Base-by-base conservation (phyloP, 2,329 filamentous ascomycete species). In the Pseudogymnoascus sp. region DNA sequence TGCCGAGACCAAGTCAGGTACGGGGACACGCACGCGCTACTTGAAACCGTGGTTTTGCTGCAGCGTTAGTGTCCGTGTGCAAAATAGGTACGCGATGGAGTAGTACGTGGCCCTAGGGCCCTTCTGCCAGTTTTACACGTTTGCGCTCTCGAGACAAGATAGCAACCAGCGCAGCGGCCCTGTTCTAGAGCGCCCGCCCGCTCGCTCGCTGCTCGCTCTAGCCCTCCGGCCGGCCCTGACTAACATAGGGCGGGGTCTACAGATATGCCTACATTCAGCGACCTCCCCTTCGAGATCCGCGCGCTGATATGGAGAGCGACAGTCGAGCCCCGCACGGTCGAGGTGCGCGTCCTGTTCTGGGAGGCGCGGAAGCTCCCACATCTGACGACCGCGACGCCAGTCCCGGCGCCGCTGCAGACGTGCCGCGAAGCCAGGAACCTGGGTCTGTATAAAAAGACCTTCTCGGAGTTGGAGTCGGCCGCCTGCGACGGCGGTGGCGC, bases 401-500 rank as follows among this genome's bases (percentile, higher is more conserved):
- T 66, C 17, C 67, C 67, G 2, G 65, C 67, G 19, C 64, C 53
- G 31, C 33, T 68, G 9, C 67, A 68, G 19, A 64, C 65, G 50
- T 68, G 67, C 59, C 66, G 42, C 26, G 67, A 68, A 64, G 63
- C 66, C 50, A 66, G 66, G 17, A 50, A 47, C 61, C 42, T 50
- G 26, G 64, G 66, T 6, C 59, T 68, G 2, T 68, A 68, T 63
- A 50, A 66, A 36, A 60, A 50, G n/a, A 44, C 28, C 6, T 63
- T 67, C 33, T 63, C 66, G 11, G 66, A 68, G 60, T 11, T 66
- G 36, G 26, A 59, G 38, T 35, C 4, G 11, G 57, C 10, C 19
- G 40, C 19, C n/a, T 40, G n/a, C 19, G 21, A 44, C 23, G 65
- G 60, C 23, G 65, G 60, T 33, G 61, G 36, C 8, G 61, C 13